Base-by-base conservation (phyloP, 75 land plant species). In the Cunninghamia lanceolata region DNA sequence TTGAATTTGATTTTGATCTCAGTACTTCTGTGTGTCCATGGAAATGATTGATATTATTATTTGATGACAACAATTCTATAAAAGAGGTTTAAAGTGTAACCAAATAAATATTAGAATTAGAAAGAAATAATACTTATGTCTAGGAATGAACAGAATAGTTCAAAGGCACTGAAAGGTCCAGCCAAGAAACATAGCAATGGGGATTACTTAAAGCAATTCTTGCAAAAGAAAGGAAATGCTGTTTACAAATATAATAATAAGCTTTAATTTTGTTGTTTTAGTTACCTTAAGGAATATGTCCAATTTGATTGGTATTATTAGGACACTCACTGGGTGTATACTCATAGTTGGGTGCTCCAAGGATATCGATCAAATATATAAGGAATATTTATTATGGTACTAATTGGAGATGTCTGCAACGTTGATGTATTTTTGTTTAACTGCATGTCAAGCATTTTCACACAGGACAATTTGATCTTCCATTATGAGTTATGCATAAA, bases 341-440 rank as follows among this genome's bases (percentile, higher is more conserved):
- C 68, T 45, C 42, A 77, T 93, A 94, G 0, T 87, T 82, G 8
- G 95, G 95, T 79, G 95, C 89, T 34, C 79, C 89, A n/a, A 0
- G 90, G 91, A 79, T 92, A 93, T 38, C 94, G 95, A 80, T 94
- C 90, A 88, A 94, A 94, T 66, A 94, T 63, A 45, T 73, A 86
- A 53, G 83, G 86, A 34, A 85, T 85, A 39, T 40, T 79, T 16
- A 71, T 73, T 21, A 84, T 16, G 36, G 19, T 84, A 53, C 76
- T 85, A 87, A 53, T 74, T 3, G 83, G 79, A 80, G 86, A 39
- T 52, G 36, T 45, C 78, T 84, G 84, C 35, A 86, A 50, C 34
- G 25, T 16, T 50, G 90, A 90, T 83, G 91, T 88, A 86, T 94
- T 92, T n/a, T 80, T 47, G 81, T 94, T 94, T 42, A 92, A 88